Evolutionary conservation across 768 basidiomycete genomes (phyloP).

Genomic region (Mycena chlorophos): DNA sequence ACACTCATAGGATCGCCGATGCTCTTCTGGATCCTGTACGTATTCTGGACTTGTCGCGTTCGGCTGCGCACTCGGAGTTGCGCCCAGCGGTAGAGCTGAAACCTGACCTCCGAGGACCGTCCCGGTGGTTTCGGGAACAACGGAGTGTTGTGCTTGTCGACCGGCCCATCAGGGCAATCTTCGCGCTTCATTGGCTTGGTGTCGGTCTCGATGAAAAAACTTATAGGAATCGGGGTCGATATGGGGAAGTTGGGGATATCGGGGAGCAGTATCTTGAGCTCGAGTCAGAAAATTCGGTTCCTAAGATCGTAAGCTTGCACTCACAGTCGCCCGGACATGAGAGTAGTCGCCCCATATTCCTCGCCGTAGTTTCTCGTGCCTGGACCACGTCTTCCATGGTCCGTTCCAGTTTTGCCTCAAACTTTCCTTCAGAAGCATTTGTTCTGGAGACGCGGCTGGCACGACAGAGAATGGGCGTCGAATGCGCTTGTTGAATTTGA

Average conservation of each 20-base stretch:
- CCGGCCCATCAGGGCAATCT: conserved; percentile 7
- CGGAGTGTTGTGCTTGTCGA: conserved; percentile 15
- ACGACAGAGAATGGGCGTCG: conserved; percentile 13
- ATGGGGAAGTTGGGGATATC: conserved; percentile 6
- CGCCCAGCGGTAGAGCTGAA: neutral
- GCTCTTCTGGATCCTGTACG: neutral
- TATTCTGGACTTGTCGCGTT: conserved; percentile 2
- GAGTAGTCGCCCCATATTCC: conserved; percentile 20
- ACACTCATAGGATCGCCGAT: conserved; percentile 10
- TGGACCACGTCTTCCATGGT: neutral
- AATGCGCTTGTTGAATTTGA: conserved; percentile 8
- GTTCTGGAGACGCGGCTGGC: conserved; percentile 9
- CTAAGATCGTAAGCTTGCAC: neutral
- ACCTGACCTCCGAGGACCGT: conserved; percentile 11
- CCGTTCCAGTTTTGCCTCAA: conserved; percentile 12
- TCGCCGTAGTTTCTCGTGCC: conserved; percentile 8
- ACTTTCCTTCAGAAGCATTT: conserved; percentile 1
- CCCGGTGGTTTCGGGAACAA: conserved; percentile 15
- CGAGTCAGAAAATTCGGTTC: neutral
- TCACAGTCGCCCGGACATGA: conserved; percentile 4
- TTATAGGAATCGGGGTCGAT: conserved; percentile 10
- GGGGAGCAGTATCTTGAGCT: conserved; percentile 8
- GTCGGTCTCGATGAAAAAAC: conserved; percentile 10
- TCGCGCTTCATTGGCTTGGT: conserved; percentile 9
- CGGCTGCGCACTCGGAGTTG: neutral